Conservation (phyloP, 768 basidiomycete genomes). For the Suillus bovinus region DNA sequence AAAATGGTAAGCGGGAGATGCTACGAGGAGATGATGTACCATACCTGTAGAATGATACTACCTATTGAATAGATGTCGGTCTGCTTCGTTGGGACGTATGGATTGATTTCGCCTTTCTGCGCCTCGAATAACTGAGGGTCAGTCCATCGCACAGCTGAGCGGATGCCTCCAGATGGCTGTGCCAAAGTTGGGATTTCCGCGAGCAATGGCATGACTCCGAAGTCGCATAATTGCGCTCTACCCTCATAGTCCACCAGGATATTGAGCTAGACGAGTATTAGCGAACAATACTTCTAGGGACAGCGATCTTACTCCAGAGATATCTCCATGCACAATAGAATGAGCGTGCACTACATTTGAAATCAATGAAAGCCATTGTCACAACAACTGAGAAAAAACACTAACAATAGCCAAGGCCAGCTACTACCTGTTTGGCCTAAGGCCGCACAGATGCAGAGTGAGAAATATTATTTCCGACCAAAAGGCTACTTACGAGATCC, state of each 20-base stretch:
- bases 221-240: constrained; percentile 2
- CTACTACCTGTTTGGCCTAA: constrained; percentile 4
- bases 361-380: background rate
- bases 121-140: constrained; percentile 8
- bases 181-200: background rate
- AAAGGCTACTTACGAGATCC: constrained; percentile 17
- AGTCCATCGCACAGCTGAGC: constrained; percentile 7
- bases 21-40: background rate
- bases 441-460: too few species aligned
- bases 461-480: too few species aligned
- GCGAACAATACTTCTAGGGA: background rate
- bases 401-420: constrained; percentile 10
- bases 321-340: constrained; percentile 8
- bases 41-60: constrained; percentile 10
- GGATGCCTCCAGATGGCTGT: background rate
- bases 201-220: constrained; percentile 4
- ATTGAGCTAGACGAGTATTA: constrained; percentile 1
- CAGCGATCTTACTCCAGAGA: constrained; percentile 7
- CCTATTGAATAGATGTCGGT: constrained; percentile 12
- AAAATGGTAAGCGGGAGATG: background rate
- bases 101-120: background rate
- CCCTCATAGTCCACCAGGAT: constrained; percentile 7
- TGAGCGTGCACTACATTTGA: constrained; percentile 8
- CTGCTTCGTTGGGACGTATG: background rate
- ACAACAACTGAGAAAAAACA: too few species aligned